Evolutionary conservation across 345 rosid genomes (phyloP), one percentile per base, ranked within the genome.

Genomic region (Corymbia maculata): DNA sequence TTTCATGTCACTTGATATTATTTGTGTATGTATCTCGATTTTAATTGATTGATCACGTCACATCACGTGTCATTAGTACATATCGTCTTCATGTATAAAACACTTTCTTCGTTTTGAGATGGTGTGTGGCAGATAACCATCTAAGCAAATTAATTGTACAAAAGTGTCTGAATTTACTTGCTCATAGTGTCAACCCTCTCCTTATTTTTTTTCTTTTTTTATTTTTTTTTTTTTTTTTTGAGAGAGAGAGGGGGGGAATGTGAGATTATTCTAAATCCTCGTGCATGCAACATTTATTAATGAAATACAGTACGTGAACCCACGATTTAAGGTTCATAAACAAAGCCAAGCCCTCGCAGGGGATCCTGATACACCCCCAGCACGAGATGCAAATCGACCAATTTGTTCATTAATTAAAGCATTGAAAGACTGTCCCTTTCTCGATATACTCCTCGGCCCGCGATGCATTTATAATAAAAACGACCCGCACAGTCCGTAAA

Each of bases 201-300:
- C 47, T 32, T 9, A 3, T 17, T 36, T 12, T 42, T 53, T 53
- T 13, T 5, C 2, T 55, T 1, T 55, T n/a, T n/a, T n/a, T n/a
- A n/a, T n/a, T 19, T 4, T 8, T 21, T 55, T 55, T 21, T 21
- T 4, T 8, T 55, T 9, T 52, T 55, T 4, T 55, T 26, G 21
- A 4, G 64, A 13, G 47, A 5, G 53, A 47, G 82, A 61, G 88
- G 22, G 52, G 10, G 88, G 88, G 92, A 91, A 93, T 92, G 96
- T 89, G 95, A 92, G 92, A 93, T 91, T 94, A 94, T 94, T 94
- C 95, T 87, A 59, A 86, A 87, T 89, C 88, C 93, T 93, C 93
- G 93, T 94, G 96, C 92, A 85, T 85, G 85, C 90, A 75, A 57
- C 89, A 84, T n/a, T 85, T 70, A n/a, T 11, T 53, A 68, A 82